Percentiles rank a stretch among this genome's conserved stretches.
phyloP scores from a whole-genome alignment of 2,329 filamentous ascomycete species.

The Fusarium stilboides region DNA sequence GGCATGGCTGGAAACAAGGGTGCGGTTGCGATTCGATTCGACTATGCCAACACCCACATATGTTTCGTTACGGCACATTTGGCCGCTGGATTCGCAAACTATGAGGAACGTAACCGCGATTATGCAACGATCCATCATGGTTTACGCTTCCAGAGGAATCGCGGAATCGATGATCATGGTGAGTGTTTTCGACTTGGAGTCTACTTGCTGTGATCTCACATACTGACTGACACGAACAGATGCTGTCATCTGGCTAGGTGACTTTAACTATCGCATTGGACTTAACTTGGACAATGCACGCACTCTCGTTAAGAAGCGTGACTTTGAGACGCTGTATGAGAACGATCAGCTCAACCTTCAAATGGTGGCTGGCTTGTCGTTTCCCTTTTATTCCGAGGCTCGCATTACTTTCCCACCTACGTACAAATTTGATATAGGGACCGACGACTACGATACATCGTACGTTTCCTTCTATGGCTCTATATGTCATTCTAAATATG shows the following conservation, averaged over 20 bases:
- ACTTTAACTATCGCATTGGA: slow-evolving; percentile 98
- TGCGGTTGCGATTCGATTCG: slow-evolving; percentile 94
- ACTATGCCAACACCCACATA: slow-evolving; percentile 91
- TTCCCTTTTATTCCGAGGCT: slow-evolving; percentile 92
- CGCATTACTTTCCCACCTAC: slow-evolving; percentile 91
- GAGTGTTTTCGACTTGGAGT: slow-evolving; percentile 32
- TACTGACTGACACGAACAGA: slow-evolving; percentile 57
- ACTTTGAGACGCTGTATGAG: slow-evolving; percentile 86
- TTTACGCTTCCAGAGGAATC: slow-evolving; percentile 90
- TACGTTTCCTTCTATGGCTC: slow-evolving; percentile 58
- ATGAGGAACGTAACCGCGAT: slow-evolving; percentile 94
- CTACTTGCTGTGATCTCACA: slow-evolving; percentile 21
- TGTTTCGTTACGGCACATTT: slow-evolving; percentile 98
- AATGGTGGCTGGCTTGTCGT: slow-evolving; percentile 93
- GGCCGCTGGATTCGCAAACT: slow-evolving; percentile 95
- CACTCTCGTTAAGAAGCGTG: slow-evolving; percentile 77
- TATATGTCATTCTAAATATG: not conserved
- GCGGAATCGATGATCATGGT: slow-evolving; percentile 92
- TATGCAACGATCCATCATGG: slow-evolving; percentile 91
- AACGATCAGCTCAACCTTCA: slow-evolving; percentile 97
- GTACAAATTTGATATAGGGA: slow-evolving; percentile 94
- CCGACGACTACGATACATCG: slow-evolving; percentile 92
- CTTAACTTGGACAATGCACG: slow-evolving; percentile 84
- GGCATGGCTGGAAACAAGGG: slow-evolving; percentile 99
- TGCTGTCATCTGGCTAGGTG: slow-evolving; percentile 92